phyloP scores from a whole-genome alignment of 2,329 filamentous ascomycete genomes.

The Paramyrothecium sp. region DNA sequence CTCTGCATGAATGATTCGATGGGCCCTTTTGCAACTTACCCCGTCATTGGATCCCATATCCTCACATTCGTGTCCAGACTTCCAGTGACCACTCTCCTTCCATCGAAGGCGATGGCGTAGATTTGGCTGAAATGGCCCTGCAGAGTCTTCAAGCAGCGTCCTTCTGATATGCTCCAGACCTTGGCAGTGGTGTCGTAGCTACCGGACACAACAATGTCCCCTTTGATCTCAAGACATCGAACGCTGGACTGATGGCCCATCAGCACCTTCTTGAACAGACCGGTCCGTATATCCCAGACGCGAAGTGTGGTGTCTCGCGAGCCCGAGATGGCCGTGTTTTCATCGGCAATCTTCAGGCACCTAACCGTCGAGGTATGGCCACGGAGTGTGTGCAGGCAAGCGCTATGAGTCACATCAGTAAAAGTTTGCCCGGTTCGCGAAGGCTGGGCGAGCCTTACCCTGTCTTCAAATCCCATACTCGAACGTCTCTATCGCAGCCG shows the following conservation, averaged over 20 bases:
- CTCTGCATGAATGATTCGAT: neutral
- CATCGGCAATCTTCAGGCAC: slow-evolving; percentile 96
- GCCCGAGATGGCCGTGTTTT: slow-evolving; percentile 91
- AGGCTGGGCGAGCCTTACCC: slow-evolving; percentile 59
- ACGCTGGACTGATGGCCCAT: slow-evolving; percentile 96
- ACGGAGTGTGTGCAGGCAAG: slow-evolving; percentile 77
- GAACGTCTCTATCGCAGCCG: slow-evolving; percentile 92
- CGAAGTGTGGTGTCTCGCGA: slow-evolving; percentile 92
- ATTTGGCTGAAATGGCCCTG: slow-evolving; percentile 98
- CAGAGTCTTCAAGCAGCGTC: slow-evolving; percentile 84
- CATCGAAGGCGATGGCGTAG: slow-evolving; percentile 97
- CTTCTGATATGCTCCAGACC: slow-evolving; percentile 97
- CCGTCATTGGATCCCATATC: slow-evolving; percentile 91
- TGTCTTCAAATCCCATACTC: slow-evolving; percentile 93
- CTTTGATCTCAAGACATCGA: slow-evolving; percentile 91
- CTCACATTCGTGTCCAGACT: slow-evolving; percentile 95
- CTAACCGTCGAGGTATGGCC: slow-evolving; percentile 96
- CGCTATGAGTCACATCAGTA: slow-evolving; percentile 43
- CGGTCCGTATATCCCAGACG: slow-evolving; percentile 90
- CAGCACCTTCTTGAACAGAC: slow-evolving; percentile 85
- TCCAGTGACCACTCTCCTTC: slow-evolving; percentile 87
- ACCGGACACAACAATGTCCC: slow-evolving; percentile 94
- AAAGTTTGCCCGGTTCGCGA: neutral
- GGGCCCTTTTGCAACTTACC: slow-evolving; percentile 49
- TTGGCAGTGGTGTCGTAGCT: slow-evolving; percentile 97